Conservation (phyloP, 2,329 filamentous ascomycete genomes). For the Helotiales sp. region DNA sequence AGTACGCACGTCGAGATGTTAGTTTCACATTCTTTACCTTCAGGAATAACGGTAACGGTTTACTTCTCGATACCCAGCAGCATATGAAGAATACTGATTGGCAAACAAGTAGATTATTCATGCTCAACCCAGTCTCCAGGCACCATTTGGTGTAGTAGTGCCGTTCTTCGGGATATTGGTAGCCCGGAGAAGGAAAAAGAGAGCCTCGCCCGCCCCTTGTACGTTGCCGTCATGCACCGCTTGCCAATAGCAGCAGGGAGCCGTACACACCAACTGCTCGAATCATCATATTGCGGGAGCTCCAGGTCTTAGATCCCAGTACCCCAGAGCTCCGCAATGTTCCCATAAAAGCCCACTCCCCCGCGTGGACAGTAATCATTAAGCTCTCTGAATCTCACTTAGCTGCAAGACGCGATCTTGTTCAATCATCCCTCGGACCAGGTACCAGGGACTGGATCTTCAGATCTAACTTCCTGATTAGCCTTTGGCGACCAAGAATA, state of each 20-base stretch:
- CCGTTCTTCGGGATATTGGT: too few species aligned
- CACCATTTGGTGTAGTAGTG: too few species aligned
- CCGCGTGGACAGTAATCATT: background rate
- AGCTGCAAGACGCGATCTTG: background rate
- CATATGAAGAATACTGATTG: too few species aligned
- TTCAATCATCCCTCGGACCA: constrained; percentile 1
- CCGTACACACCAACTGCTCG: background rate
- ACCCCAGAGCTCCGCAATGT: background rate
- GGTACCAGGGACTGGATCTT: background rate
- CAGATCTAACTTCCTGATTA: background rate
- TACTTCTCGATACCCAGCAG: too few species aligned
- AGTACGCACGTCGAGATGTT: too few species aligned
- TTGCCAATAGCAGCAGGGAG: background rate
- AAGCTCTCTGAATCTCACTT: background rate
- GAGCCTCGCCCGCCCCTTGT: background rate
- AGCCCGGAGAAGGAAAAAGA: background rate
- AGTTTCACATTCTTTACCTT: too few species aligned
- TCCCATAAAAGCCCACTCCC: background rate
- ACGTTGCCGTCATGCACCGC: background rate
- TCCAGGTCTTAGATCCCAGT: background rate
- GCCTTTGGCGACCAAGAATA: background rate
- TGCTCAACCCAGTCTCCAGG: too few species aligned
- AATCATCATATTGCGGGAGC: background rate
- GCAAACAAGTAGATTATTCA: too few species aligned
- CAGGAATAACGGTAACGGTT: too few species aligned